Percentiles rank a stretch among this genome's conserved stretches.
phyloP scores from a whole-genome alignment of 352 stramenopile species.

The Hyaloperonospora brassicae region DNA sequence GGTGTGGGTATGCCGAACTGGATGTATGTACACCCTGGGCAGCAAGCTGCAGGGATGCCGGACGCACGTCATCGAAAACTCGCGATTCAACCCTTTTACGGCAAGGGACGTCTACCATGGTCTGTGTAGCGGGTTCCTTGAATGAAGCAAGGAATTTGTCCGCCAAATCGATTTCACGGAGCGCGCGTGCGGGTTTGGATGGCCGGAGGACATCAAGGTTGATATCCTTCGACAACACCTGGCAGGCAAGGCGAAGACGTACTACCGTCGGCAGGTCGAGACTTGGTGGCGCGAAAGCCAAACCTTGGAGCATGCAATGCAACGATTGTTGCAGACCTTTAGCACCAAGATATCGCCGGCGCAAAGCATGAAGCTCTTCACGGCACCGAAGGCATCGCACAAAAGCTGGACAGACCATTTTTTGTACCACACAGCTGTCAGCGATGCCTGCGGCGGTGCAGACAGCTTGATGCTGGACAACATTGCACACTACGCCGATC shows the following conservation, averaged over 20 bases:
- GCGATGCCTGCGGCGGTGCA: too few species aligned
- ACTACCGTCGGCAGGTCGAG: not conserved
- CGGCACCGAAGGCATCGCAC: too few species aligned
- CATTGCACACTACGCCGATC: too few species aligned
- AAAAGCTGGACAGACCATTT: too few species aligned
- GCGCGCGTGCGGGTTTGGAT: not conserved
- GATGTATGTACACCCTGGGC: not conserved
- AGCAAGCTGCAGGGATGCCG: not conserved
- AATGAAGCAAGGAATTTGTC: too few species aligned
- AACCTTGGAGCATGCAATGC: not conserved
- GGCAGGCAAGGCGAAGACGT: not conserved
- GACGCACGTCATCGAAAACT: not conserved
- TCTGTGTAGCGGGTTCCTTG: not conserved
- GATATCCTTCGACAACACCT: not conserved
- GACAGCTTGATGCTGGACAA: too few species aligned
- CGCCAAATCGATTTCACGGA: not conserved
- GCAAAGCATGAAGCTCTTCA: too few species aligned
- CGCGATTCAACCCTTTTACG: not conserved
- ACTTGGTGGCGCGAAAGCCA: not conserved
- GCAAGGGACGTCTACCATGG: too few species aligned
- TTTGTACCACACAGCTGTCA: too few species aligned
- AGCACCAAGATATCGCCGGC: too few species aligned
- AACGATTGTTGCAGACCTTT: too few species aligned
- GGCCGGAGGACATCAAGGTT: slow-evolving; percentile 1
- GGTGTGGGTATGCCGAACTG: not conserved